Evolutionary conservation across 192 early-diverging fungal species (phyloP), one percentile per base, ranked within the genome.

Genomic region (Hyaloraphidium curvatum): DNA sequence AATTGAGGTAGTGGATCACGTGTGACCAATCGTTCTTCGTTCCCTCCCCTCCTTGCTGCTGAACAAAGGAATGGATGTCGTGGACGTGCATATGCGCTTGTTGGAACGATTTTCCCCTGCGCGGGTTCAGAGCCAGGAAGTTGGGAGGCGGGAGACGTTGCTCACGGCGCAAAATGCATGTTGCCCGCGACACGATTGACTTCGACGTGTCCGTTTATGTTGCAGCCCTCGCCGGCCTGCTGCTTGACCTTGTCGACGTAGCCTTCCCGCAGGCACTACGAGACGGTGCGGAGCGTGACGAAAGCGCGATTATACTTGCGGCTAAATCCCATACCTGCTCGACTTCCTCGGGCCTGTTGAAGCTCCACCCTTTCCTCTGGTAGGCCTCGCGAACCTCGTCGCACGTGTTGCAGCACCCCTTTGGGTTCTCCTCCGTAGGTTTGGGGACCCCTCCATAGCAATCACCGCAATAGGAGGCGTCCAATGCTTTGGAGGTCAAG

Each of bases 111-210:
- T n/a, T n/a, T n/a, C n/a, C n/a, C n/a, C n/a, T n/a, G n/a, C n/a
- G n/a, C n/a, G n/a, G n/a, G n/a, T n/a, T n/a, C n/a, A n/a, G n/a
- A n/a, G n/a, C n/a, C n/a, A n/a, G n/a, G n/a, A n/a, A n/a, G n/a
- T n/a, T n/a, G n/a, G n/a, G n/a, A n/a, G n/a, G n/a, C n/a, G n/a
- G n/a, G n/a, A n/a, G n/a, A 86, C 59, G 64, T 76, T 40, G 81
- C 77, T 39, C 93, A 91, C 11, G 91, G 88, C 5, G 89, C 82
- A 62, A 94, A 76, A 65, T 92, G 93, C 59, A 92, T 81, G 56
- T 91, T 91, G 31, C 93, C 93, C 19, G 84, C 69, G 7, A 92
- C 87, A 69, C 91, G 91, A 67, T 90, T 92, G 30, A 97, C 86
- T 30, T 73, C 61, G 21, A 93, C 59, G 40, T 67, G 65, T 2